Conservation (phyloP, 257 asterid species). For the Osmanthus fragrans region DNA sequence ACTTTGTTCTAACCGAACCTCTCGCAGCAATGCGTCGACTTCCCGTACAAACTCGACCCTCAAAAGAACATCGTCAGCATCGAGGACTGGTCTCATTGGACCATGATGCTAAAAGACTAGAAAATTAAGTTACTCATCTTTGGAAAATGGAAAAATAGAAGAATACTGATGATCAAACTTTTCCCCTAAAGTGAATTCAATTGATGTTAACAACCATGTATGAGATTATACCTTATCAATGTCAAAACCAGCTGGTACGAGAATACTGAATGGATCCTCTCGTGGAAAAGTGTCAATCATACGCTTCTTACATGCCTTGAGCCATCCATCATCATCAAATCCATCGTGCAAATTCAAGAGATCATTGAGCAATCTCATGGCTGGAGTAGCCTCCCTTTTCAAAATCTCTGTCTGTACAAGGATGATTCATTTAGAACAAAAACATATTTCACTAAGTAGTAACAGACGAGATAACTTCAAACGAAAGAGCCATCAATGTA, state of each 20-base stretch:
- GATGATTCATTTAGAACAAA: slow-evolving; percentile 6
- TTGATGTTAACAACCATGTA: not conserved
- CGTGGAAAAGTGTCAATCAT: slow-evolving; percentile 87
- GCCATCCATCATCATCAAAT: slow-evolving; percentile 82
- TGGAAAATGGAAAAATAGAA: not conserved
- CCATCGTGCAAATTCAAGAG: slow-evolving; percentile 91
- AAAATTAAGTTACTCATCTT: slow-evolving; percentile 8
- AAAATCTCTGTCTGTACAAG: slow-evolving; percentile 71
- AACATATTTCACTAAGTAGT: not conserved
- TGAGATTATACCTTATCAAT: slow-evolving; percentile 60
- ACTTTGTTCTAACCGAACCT: slow-evolving; percentile 55
- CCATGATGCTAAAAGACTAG: slow-evolving; percentile 67
- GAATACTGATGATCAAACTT: not conserved
- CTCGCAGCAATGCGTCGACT: slow-evolving; percentile 68
- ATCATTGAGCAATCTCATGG: slow-evolving; percentile 85
- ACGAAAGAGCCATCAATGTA: not conserved
- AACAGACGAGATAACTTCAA: not conserved
- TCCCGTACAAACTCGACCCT: slow-evolving; percentile 91
- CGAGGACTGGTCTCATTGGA: slow-evolving; percentile 61
- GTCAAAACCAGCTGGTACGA: slow-evolving; percentile 88
- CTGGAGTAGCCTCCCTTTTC: slow-evolving; percentile 85
- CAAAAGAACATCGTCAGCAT: slow-evolving; percentile 69
- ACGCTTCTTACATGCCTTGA: slow-evolving; percentile 72
- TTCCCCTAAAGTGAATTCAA: not conserved
- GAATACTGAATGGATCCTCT: slow-evolving; percentile 95